Evolutionary conservation across 2,329 filamentous ascomycete genomes (phyloP).

Genomic region (Aspergillus sclerotialis): DNA sequence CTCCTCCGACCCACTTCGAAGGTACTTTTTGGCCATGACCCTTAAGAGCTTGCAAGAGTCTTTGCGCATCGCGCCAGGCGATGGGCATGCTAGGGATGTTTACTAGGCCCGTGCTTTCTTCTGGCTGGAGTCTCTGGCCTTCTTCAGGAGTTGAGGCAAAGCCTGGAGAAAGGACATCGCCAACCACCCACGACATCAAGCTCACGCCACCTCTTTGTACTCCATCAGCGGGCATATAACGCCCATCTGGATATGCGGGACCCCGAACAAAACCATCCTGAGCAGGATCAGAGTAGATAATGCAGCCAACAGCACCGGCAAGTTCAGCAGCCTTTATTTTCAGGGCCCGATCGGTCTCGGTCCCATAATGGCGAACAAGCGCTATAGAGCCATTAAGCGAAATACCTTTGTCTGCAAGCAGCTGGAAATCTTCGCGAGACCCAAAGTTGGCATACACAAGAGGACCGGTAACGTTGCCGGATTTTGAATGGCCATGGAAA

Average conservation of each 20-base stretch:
- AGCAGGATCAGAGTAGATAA: slow-evolving; percentile 86
- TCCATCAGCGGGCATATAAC: slow-evolving; percentile 71
- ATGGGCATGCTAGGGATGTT: slow-evolving; percentile 86
- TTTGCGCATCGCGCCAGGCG: slow-evolving; percentile 80
- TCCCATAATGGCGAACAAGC: slow-evolving; percentile 72
- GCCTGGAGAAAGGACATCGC: slow-evolving; percentile 87
- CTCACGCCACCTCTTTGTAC: slow-evolving; percentile 79
- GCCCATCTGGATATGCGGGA: slow-evolving; percentile 65
- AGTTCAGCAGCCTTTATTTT: slow-evolving; percentile 88
- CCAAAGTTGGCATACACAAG: slow-evolving; percentile 92
- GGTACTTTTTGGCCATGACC: slow-evolving; percentile 66
- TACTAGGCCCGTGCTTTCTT: slow-evolving; percentile 65
- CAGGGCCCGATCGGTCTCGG: slow-evolving; percentile 63
- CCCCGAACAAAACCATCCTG: slow-evolving; percentile 76
- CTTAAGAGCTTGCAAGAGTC: slow-evolving; percentile 66
- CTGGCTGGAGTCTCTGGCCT: slow-evolving; percentile 57
- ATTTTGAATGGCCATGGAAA: slow-evolving; percentile 85
- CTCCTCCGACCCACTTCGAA: slow-evolving; percentile 66
- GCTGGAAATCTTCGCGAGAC: slow-evolving; percentile 72
- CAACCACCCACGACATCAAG: slow-evolving; percentile 73
- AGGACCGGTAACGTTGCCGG: slow-evolving; percentile 77
- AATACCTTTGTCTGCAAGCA: slow-evolving; percentile 63
- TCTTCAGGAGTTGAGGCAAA: slow-evolving; percentile 53
- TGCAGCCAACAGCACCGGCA: slow-evolving; percentile 76
- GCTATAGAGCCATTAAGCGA: slow-evolving; percentile 73